phyloP scores from a whole-genome alignment of 208 protist species.

The Wallacemonas rigidus region DNA sequence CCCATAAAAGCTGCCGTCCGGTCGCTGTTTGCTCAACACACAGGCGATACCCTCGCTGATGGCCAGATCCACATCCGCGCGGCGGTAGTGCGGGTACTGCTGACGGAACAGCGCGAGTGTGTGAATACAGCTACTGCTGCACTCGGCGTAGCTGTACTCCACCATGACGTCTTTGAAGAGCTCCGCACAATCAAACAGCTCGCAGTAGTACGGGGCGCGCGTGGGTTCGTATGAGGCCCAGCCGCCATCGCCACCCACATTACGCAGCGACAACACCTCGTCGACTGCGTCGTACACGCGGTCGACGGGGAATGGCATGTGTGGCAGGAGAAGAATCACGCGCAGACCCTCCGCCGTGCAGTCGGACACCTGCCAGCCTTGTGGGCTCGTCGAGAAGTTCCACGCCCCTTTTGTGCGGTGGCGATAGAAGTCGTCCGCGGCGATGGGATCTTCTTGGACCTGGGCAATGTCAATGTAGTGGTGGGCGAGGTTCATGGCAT shows the following conservation, averaged over 20 bases:
- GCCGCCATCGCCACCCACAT: slow-evolving; percentile 88
- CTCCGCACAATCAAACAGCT: slow-evolving; percentile 96
- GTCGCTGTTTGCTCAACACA: slow-evolving; percentile 87
- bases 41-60: slow-evolving; percentile 89
- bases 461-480: slow-evolving; percentile 93
- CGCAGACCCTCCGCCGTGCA: slow-evolving; percentile 97
- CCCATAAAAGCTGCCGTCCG: slow-evolving; percentile 92
- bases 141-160: slow-evolving; percentile 97
- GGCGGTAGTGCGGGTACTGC: slow-evolving; percentile 88
- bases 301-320: slow-evolving; percentile 39
- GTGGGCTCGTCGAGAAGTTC: slow-evolving; percentile 96
- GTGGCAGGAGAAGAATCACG: slow-evolving; percentile 74
- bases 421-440: slow-evolving; percentile 88
- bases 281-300: slow-evolving; percentile 92
- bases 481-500: slow-evolving; percentile 84
- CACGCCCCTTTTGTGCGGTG: slow-evolving; percentile 96
- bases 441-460: slow-evolving; percentile 90
- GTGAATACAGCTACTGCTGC: slow-evolving; percentile 94
- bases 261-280: slow-evolving; percentile 95
- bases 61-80: slow-evolving; percentile 83
- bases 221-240: slow-evolving; percentile 96
- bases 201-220: slow-evolving; percentile 88
- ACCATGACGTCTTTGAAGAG: slow-evolving; percentile 98
- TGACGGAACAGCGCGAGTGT: slow-evolving; percentile 91
- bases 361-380: slow-evolving; percentile 97